Evolutionary conservation across 2,329 filamentous ascomycete species (phyloP).

Genomic region (Eutypa lata): DNA sequence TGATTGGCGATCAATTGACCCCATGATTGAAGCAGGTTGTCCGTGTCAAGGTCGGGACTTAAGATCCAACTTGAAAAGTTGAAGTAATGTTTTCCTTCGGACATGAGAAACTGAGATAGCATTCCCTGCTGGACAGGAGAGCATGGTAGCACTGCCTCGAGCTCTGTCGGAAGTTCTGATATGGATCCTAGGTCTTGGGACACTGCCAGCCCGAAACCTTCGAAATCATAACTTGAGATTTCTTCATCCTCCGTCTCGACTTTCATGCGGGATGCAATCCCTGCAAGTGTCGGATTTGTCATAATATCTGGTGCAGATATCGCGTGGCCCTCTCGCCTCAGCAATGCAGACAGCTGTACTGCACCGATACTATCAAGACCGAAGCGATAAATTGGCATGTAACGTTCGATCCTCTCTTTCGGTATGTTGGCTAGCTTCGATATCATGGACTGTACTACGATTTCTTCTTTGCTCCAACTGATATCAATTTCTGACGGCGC

Average conservation of each 20-base stretch:
- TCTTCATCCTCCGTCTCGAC: background rate
- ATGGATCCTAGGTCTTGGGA: constrained; percentile 23
- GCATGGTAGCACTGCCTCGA: constrained; percentile 69
- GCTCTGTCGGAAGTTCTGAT: constrained; percentile 15
- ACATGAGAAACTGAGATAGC: constrained; percentile 69
- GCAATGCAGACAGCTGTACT: constrained; percentile 67
- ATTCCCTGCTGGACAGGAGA: constrained; percentile 79
- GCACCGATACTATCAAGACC: constrained; percentile 90
- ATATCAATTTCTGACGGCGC: constrained; percentile 14
- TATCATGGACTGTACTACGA: constrained; percentile 52
- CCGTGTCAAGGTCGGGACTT: constrained; percentile 32
- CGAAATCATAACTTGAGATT: constrained; percentile 34
- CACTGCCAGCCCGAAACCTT: constrained; percentile 34
- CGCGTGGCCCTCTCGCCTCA: constrained; percentile 57
- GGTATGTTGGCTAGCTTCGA: constrained; percentile 55
- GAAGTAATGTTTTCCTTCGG: constrained; percentile 67
- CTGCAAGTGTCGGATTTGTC: constrained; percentile 50
- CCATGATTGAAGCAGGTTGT: constrained; percentile 58
- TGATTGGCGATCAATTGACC: constrained; percentile 47
- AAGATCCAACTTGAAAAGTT: constrained; percentile 65
- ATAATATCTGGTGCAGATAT: constrained; percentile 73
- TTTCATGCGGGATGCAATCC: constrained; percentile 20
- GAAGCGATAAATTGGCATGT: constrained; percentile 79
- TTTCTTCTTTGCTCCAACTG: constrained; percentile 38
- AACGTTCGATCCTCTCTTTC: constrained; percentile 46